Conservation (phyloP, 192 early-diverging fungal genomes). For the Dissophora ornata region DNA sequence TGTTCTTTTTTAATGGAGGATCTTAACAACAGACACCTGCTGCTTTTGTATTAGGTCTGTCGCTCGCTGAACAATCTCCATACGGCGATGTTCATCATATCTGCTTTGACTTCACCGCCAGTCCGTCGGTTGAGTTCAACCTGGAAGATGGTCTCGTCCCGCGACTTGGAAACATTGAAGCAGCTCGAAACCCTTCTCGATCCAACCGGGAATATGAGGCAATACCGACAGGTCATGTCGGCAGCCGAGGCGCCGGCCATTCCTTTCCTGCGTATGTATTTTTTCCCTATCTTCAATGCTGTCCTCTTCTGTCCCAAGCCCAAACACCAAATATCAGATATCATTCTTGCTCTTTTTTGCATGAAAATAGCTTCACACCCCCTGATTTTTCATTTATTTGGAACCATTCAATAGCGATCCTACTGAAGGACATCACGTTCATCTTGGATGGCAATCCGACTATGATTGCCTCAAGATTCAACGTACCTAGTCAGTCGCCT, state of each 20-base stretch:
- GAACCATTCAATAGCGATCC: conserved; percentile 55
- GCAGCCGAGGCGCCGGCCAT: conserved; percentile 59
- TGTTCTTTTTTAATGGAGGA: too few species aligned
- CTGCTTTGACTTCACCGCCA: conserved; percentile 65
- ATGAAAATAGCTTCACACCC: too few species aligned
- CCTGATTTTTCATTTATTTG: not conserved
- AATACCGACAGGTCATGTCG: conserved; percentile 66
- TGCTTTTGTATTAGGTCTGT: conserved; percentile 58
- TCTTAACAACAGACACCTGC: too few species aligned
- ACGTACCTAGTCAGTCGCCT: not conserved
- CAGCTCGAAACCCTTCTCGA: conserved; percentile 71
- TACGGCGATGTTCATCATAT: conserved; percentile 71
- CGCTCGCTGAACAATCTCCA: conserved; percentile 73
- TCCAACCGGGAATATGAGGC: conserved; percentile 71
- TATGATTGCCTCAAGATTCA: conserved; percentile 22
- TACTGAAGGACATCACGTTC: conserved; percentile 81
- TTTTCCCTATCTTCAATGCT: not conserved
- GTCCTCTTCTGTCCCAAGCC: too few species aligned
- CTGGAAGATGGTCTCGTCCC: conserved; percentile 65
- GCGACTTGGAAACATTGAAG: conserved; percentile 56
- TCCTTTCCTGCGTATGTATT: conserved; percentile 68
- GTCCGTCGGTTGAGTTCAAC: conserved; percentile 67
- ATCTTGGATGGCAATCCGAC: conserved; percentile 78
- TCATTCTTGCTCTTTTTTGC: too few species aligned
- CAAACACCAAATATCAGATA: too few species aligned